Conservation (phyloP, 2,329 filamentous ascomycete species). For the Pseudophaeomoniella oleicola region DNA sequence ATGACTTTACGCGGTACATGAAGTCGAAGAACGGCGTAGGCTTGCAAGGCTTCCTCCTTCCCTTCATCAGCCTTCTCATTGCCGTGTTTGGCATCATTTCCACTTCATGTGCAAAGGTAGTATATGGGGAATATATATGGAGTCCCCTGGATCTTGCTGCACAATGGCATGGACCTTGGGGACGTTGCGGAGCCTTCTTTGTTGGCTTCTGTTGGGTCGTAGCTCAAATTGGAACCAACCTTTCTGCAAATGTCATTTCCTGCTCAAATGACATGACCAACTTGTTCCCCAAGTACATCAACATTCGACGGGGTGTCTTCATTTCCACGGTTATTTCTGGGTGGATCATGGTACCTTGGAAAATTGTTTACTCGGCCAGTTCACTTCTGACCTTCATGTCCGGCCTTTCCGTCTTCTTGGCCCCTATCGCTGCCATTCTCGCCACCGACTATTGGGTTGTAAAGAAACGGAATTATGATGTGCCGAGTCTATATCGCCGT, state of each 20-base stretch:
- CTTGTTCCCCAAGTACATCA: slow-evolving; percentile 63
- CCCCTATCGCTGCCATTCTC: slow-evolving; percentile 27
- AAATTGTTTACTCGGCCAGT: slow-evolving; percentile 5
- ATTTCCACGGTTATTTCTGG: slow-evolving; percentile 25
- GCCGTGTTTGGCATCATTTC: slow-evolving; percentile 34
- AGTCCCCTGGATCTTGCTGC: slow-evolving; percentile 13
- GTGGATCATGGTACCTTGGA: slow-evolving; percentile 12
- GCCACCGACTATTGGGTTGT: slow-evolving; percentile 27
- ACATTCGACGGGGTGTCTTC: slow-evolving; percentile 62
- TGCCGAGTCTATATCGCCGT: slow-evolving; percentile 25
- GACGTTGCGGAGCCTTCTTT: slow-evolving; percentile 52
- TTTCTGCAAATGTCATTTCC: slow-evolving; percentile 73
- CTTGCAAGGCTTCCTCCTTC: slow-evolving; percentile 25
- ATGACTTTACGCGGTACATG: slow-evolving; percentile 20
- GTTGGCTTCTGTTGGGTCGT: slow-evolving; percentile 58
- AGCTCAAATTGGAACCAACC: slow-evolving; percentile 74
- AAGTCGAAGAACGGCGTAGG: slow-evolving; percentile 14
- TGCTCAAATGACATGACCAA: slow-evolving; percentile 74
- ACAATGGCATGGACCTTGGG: slow-evolving; percentile 11
- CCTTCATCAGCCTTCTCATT: slow-evolving; percentile 27
- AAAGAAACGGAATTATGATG: slow-evolving; percentile 22
- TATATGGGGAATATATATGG: slow-evolving; percentile 14
- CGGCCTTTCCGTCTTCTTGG: slow-evolving; percentile 19
- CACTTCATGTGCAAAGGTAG: slow-evolving; percentile 20
- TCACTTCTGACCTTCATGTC: slow-evolving; percentile 12